Conservation (phyloP, 306 rosid genomes). For the Cucurbita pepo region DNA sequence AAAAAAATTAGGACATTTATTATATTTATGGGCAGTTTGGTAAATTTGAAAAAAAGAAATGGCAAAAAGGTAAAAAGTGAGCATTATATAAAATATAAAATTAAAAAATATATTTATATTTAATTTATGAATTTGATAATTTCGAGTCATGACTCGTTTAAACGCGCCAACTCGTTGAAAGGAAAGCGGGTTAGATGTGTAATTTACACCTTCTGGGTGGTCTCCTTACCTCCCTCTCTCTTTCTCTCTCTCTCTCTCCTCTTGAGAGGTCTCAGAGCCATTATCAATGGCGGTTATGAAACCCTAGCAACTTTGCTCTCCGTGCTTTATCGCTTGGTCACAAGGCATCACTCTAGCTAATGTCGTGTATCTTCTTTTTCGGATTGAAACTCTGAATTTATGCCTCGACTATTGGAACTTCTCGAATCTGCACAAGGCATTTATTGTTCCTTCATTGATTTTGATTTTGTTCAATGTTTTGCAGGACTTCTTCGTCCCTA, state of each 20-base stretch:
- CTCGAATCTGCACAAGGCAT: background rate
- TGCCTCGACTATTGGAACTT: background rate
- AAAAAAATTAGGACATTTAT: too few relatives aligned
- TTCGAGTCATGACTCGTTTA: background rate
- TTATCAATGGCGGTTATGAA: constrained; percentile 12
- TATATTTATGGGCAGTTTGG: too few relatives aligned
- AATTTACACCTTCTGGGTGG: constrained; percentile 2
- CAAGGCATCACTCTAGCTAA: background rate
- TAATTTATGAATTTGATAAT: background rate
- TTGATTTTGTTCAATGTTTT: background rate
- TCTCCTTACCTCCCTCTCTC: constrained; percentile 1
- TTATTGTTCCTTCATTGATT: background rate
- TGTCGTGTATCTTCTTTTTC: background rate
- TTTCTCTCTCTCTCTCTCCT: constrained; percentile 2
- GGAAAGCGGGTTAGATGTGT: constrained; percentile 6
- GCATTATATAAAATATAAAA: too few relatives aligned
- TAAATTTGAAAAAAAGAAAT: too few relatives aligned
- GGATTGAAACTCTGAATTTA: background rate
- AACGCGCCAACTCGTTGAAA: background rate
- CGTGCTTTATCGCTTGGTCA: background rate
- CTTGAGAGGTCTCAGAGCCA: constrained; percentile 2
- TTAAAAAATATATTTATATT: too few relatives aligned
- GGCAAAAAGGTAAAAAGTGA: too few relatives aligned
- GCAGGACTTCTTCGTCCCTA: constrained; percentile 25
- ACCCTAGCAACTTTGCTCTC: constrained; percentile 15